Conservation (phyloP, 1,284 basidiomycete species). For the Hymenochaete sp. region DNA sequence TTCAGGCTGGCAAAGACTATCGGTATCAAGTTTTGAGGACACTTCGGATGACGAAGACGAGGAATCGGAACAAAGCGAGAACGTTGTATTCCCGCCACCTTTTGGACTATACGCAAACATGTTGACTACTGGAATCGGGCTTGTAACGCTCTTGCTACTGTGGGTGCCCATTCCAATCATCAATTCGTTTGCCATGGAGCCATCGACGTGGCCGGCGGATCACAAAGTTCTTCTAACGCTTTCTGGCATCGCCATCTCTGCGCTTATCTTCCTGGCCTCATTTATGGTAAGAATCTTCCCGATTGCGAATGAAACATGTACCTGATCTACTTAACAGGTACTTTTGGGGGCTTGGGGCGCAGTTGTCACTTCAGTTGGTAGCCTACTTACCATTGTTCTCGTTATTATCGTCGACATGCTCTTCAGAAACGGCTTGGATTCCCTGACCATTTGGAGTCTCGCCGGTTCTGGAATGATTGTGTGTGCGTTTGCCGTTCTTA, state of each 20-base stretch:
- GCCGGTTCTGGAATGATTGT: slow-evolving; percentile 64
- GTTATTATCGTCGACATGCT: slow-evolving; percentile 65
- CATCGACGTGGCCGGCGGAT: slow-evolving; percentile 50
- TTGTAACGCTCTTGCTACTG: slow-evolving; percentile 54
- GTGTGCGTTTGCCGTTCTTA: slow-evolving; percentile 63
- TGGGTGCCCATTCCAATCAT: slow-evolving; percentile 68
- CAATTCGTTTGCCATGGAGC: slow-evolving; percentile 49
- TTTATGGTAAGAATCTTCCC: slow-evolving; percentile 50
- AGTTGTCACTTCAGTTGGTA: slow-evolving; percentile 75
- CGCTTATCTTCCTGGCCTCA: slow-evolving; percentile 66
- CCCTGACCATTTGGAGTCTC: slow-evolving; percentile 55
- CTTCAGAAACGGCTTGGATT: slow-evolving; percentile 47
- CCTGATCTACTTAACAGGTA: slow-evolving; percentile 44
- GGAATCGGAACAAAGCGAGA: slow-evolving; percentile 18
- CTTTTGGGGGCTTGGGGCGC: slow-evolving; percentile 78
- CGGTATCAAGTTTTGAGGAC: too few species aligned
- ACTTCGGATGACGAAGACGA: slow-evolving; percentile 26
- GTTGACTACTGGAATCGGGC: slow-evolving; percentile 58
- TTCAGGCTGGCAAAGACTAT: slow-evolving; percentile 33
- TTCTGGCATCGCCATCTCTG: slow-evolving; percentile 52
- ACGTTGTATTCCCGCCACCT: slow-evolving; percentile 47
- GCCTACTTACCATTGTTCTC: slow-evolving; percentile 75
- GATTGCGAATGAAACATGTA: slow-evolving; percentile 4
- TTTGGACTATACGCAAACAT: slow-evolving; percentile 75
- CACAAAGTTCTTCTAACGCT: slow-evolving; percentile 39